Evolutionary conservation across 2,329 filamentous ascomycete species (phyloP), one percentile per base, ranked within the genome.

Genomic region (Aspergillus novofumigatus): DNA sequence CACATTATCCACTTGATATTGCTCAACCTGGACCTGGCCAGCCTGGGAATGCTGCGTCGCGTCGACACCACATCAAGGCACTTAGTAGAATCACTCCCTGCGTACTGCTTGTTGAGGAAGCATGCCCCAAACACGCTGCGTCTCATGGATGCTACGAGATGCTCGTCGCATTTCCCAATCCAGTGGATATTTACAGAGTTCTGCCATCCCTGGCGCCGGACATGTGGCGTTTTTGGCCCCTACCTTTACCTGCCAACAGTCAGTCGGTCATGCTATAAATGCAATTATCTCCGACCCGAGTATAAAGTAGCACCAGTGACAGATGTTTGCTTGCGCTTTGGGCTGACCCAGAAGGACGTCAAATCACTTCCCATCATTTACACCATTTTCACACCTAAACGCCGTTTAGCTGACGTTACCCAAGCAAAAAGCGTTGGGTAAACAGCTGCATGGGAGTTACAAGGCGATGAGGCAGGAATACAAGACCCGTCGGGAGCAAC

Each of bases 221-320:
- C 53, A n/a, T 61, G 59, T 35, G 2, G 17, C 4, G 56, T 53
- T 4, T 61, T 61, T 8, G 54, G 53, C 1, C 59, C 59, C 5
- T 49, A 51, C n/a, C 54, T 61, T n/a, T 55, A 59, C 57, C 49
- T 59, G 10, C 51, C 59, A 2, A 59, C 54, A 1, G 6, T 54
- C 2, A 50, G 44, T 8, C 56, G 56, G 42, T 54, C 28, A 17
- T 61, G 56, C 38, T 56, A 42, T 26, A 52, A 54, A 42, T 61
- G 56, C 56, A 56, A 32, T 41, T 21, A n/a, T 17, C 14, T 51
- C 35, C 41, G 20, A 4, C 29, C 29, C 21, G 48, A 56, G 25
- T 56, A 60, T 28, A 20, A 49, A 42, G 8, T 56, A 3, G 51
- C 51, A 3, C 47, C 25, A 20, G 20, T 51, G 8, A 6, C 14